phyloP scores from a whole-genome alignment of 2,329 filamentous ascomycete genomes.

The Alternaria incomplexa region DNA sequence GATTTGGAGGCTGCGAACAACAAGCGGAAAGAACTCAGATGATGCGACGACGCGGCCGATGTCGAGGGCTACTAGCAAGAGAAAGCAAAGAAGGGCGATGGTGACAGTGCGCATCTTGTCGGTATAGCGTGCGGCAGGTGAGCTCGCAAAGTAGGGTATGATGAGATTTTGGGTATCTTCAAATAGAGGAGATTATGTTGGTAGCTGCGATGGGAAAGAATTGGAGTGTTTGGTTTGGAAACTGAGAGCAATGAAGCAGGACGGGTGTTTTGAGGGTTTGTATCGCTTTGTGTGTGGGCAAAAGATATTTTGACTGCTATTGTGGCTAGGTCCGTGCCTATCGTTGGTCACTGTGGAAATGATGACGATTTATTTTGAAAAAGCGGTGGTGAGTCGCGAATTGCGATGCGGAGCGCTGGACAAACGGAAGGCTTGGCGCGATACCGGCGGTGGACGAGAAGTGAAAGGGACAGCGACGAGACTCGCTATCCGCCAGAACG shows the following conservation, averaged over 20 bases:
- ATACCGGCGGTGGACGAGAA: not conserved
- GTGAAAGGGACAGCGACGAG: not conserved
- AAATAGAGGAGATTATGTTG: not conserved
- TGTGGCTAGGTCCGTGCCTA: not conserved
- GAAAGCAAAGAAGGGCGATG: not conserved
- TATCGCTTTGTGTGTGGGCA: not conserved
- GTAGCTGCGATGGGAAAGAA: not conserved
- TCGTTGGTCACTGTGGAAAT: not conserved
- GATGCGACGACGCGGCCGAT: not conserved
- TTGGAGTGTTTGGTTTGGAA: not conserved
- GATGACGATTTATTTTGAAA: not conserved
- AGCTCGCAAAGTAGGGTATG: not conserved
- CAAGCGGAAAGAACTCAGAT: not conserved
- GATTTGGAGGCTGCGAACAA: not conserved
- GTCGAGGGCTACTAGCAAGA: not conserved
- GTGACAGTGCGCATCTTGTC: not conserved
- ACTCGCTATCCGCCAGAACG: not conserved
- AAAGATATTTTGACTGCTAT: not conserved
- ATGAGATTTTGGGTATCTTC: not conserved
- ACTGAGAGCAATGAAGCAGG: not conserved
- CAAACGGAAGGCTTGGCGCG: slow-evolving; percentile 7
- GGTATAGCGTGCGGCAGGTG: not conserved
- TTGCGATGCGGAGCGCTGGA: not conserved
- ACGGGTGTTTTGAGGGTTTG: not conserved
- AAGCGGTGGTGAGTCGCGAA: not conserved